These are phyloP conservation scores for Lasiodiplodia hormozganensis DNA, from an alignment of 2,329 filamentous ascomycete genomes.

Conservation along the genomic window DNA sequence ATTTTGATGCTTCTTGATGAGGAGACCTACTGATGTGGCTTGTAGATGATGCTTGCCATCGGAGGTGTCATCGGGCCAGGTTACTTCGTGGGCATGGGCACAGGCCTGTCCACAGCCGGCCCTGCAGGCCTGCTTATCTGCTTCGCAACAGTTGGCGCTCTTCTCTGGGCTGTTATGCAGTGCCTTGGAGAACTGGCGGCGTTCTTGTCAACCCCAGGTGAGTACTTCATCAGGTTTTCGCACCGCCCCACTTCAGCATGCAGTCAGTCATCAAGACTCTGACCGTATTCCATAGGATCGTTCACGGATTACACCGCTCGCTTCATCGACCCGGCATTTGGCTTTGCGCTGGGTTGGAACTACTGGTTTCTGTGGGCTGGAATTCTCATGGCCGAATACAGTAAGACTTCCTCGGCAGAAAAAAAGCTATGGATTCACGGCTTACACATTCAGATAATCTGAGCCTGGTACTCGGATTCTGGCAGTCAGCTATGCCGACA, in stretches of 20 bases:
- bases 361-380: conserved; percentile 88
- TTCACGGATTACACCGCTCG: conserved; percentile 89
- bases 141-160: neutral
- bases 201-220: too few relatives aligned
- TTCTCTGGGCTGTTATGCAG: too few relatives aligned
- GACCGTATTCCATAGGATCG: conserved; percentile 63
- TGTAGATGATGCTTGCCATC: neutral
- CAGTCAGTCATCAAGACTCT: neutral
- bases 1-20: rapidly evolving
- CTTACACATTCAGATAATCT: conserved; percentile 3
- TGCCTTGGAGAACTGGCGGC: too few relatives aligned
- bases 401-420: conserved; percentile 85
- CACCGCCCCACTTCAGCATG: too few relatives aligned
- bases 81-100: neutral
- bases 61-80: neutral
- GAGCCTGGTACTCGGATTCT: neutral
- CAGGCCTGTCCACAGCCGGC: neutral
- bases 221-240: too few relatives aligned
- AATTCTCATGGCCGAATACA: conserved; percentile 80
- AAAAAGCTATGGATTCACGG: conserved; percentile 35
- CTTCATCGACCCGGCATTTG: conserved; percentile 95
- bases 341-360: conserved; percentile 96
- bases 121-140: neutral
- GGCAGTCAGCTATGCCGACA: neutral
- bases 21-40: neutral